Evolutionary conservation across 208 protist genomes (phyloP).

Genomic region (Crithidia fasciculata): DNA sequence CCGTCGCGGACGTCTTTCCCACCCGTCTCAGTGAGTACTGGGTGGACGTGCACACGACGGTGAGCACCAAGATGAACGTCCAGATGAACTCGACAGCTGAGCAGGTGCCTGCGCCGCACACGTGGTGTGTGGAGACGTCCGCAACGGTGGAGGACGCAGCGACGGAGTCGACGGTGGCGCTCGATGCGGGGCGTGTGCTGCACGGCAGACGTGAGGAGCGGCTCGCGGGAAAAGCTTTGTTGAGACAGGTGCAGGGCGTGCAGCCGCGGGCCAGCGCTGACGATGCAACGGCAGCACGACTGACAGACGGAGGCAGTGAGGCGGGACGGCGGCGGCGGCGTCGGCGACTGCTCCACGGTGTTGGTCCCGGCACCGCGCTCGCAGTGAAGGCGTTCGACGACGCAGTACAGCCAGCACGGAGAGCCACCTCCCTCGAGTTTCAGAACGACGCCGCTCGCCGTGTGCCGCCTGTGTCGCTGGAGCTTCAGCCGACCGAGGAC

Average conservation of each 20-base stretch:
- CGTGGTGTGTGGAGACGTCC: conserved; percentile 70
- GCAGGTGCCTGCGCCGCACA: conserved; percentile 80
- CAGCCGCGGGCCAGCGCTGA: conserved; percentile 56
- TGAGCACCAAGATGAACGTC: conserved; percentile 47
- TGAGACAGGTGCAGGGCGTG: conserved; percentile 57
- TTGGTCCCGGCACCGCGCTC: not conserved
- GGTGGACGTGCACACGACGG: conserved; percentile 66
- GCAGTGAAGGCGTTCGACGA: too few species aligned
- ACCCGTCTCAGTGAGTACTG: conserved; percentile 62
- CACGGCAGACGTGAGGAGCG: conserved; percentile 27
- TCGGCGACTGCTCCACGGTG: not conserved
- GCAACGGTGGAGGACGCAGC: conserved; percentile 51
- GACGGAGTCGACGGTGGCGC: conserved; percentile 31
- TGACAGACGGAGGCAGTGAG: conserved; percentile 1
- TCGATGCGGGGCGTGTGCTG: conserved; percentile 26
- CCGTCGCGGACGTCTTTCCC: conserved; percentile 69
- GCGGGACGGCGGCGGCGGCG: conserved; percentile 19
- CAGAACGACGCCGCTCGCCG: conserved; percentile 34
- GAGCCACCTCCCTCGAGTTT: conserved; percentile 8
- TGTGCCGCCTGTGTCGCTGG: conserved; percentile 48
- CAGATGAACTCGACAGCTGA: conserved; percentile 65
- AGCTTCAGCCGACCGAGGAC: conserved; percentile 39
- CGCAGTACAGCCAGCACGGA: not conserved
- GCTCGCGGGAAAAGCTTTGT: conserved; percentile 6
- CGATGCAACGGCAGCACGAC: conserved; percentile 32